Conservation (phyloP, 768 basidiomycete genomes). For the Ephemerocybe angulata region DNA sequence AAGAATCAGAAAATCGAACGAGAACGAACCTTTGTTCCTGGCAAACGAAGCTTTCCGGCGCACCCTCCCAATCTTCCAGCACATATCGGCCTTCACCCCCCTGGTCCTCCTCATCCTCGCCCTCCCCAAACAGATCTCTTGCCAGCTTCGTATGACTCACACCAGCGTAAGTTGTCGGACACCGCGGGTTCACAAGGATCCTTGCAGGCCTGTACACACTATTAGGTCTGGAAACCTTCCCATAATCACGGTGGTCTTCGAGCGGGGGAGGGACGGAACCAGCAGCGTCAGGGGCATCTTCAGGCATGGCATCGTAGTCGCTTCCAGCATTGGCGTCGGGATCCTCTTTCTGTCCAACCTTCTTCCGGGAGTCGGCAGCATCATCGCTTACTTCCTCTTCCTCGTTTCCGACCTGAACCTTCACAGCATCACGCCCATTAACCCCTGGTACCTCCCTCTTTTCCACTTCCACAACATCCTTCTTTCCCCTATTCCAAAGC, state of each 20-base stretch:
- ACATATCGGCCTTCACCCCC: constrained; percentile 78
- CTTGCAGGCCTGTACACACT: constrained; percentile 83
- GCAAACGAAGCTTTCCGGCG: constrained; percentile 96
- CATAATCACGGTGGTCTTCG: constrained; percentile 18
- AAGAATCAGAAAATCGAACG: constrained; percentile 3
- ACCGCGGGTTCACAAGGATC: constrained; percentile 93
- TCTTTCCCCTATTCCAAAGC: constrained; percentile 27
- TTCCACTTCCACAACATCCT: neutral
- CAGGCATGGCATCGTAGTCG: constrained; percentile 85
- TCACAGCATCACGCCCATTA: constrained; percentile 28
- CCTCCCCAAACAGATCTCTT: constrained; percentile 86
- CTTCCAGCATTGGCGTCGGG: constrained; percentile 81
- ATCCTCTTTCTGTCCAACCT: constrained; percentile 40
- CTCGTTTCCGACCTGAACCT: constrained; percentile 28
- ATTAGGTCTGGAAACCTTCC: constrained; percentile 71
- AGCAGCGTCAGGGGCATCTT: constrained; percentile 48
- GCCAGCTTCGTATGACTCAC: constrained; percentile 95
- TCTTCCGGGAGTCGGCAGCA: constrained; percentile 25
- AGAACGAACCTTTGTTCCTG: constrained; percentile 80
- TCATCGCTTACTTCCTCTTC: constrained; percentile 34
- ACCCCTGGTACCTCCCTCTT: constrained; percentile 6
- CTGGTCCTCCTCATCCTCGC: constrained; percentile 50
- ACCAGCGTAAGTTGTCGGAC: constrained; percentile 96
- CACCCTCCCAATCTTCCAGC: constrained; percentile 92
- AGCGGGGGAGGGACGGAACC: constrained; percentile 27